Percentiles rank a stretch among this genome's conserved stretches.
These are phyloP conservation scores for Xylariales sp. DNA, from an alignment of 2,329 filamentous ascomycete genomes.

Conservation along the genomic window DNA sequence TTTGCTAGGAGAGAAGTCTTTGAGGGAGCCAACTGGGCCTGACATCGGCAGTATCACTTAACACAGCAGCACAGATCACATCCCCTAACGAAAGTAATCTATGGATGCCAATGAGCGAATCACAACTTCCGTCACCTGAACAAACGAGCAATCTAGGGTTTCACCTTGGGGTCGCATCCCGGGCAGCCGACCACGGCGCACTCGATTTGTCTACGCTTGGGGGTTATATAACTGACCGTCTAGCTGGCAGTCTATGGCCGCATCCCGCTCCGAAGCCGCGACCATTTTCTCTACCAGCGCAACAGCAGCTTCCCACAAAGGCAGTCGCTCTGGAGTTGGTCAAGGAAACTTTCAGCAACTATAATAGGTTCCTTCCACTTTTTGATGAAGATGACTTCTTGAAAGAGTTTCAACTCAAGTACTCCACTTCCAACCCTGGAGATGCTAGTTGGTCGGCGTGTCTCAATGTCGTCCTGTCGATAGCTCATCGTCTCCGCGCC, in stretches of 20 bases:
- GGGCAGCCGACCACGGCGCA: neutral
- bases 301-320: neutral
- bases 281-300: neutral
- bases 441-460: neutral
- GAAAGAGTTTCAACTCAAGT: neutral
- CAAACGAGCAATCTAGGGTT: no score
- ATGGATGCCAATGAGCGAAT: no score
- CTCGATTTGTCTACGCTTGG: neutral
- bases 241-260: neutral
- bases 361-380: neutral
- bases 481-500: neutral
- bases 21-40: neutral
- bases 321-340: neutral
- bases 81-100: neutral
- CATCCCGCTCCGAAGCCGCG: neutral
- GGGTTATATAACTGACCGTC: neutral
- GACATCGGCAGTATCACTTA: neutral
- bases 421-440: neutral
- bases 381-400: neutral
- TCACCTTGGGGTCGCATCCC: neutral
- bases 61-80: no score
- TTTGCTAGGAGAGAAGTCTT: neutral
- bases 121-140: no score
- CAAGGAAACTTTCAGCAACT: neutral
- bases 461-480: neutral